A percentile compares a stretch with the other conserved stretches of the same genome.
Evolutionary conservation across 2,329 filamentous ascomycete genomes (phyloP).

Genomic region (Calonectria ilicicola): DNA sequence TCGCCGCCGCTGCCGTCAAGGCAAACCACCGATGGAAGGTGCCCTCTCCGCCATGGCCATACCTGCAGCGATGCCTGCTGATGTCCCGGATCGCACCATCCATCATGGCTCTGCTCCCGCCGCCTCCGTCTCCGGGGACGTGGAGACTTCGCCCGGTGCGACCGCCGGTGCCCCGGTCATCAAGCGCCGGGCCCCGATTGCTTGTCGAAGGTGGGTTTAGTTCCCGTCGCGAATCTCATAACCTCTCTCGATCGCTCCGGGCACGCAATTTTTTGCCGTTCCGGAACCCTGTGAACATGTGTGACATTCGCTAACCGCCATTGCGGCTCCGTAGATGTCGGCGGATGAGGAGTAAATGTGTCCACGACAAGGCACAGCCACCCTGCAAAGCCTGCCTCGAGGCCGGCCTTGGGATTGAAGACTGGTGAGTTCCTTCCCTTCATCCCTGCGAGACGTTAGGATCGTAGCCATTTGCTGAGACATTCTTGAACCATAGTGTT

Average conservation of each 20-base stretch:
- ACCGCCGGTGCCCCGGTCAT: slow-evolving; percentile 41
- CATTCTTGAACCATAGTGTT: slow-evolving; percentile 48
- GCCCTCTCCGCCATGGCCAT: slow-evolving; percentile 16
- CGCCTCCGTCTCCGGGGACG: slow-evolving; percentile 2
- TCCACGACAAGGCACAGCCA: slow-evolving; percentile 60
- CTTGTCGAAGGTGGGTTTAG: slow-evolving; percentile 62
- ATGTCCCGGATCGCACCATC: slow-evolving; percentile 13
- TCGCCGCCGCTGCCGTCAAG: slow-evolving; percentile 1
- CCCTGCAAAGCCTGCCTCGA: slow-evolving; percentile 65
- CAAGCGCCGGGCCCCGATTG: slow-evolving; percentile 64
- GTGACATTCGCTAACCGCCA: slow-evolving; percentile 6
- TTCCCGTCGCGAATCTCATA: slow-evolving; percentile 10
- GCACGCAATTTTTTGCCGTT: neutral
- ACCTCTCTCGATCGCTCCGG: neutral
- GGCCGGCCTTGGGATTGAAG: slow-evolving; percentile 59
- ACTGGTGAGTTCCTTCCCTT: slow-evolving; percentile 57
- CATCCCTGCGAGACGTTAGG: neutral
- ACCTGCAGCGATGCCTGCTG: slow-evolving; percentile 17
- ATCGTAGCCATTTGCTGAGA: slow-evolving; percentile 10
- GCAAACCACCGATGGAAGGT: slow-evolving; percentile 22
- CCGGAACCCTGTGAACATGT: neutral
- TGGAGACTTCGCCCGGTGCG: slow-evolving; percentile 18
- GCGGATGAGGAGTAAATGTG: slow-evolving; percentile 67
- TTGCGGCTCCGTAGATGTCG: slow-evolving; percentile 57
- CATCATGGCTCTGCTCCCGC: slow-evolving; percentile 12